These are phyloP conservation scores for Phytopythium aichiense DNA, from an alignment of 352 stramenopile genomes.

Conservation along the genomic window DNA sequence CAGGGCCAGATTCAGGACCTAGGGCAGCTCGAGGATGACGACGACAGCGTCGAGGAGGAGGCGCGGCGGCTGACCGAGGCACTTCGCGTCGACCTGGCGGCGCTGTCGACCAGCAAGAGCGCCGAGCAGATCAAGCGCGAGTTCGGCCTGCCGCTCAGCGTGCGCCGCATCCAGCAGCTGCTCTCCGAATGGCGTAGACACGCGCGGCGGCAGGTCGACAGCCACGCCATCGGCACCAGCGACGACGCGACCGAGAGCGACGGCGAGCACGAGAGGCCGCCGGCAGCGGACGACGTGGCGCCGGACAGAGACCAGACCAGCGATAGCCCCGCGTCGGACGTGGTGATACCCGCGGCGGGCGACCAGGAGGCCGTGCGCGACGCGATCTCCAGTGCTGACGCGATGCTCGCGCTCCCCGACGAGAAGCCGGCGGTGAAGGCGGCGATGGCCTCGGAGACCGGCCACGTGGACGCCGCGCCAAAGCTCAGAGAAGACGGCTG, in stretches of 20 bases:
- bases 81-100: background rate
- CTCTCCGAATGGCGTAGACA: slow-evolving; percentile 43
- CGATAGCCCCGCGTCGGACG: background rate
- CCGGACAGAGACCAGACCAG: background rate
- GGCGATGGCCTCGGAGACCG: background rate
- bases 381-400: slow-evolving; percentile 2
- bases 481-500: slow-evolving; percentile 1
- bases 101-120: slow-evolving; percentile 25
- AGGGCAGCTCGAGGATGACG: background rate
- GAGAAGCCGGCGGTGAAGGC: background rate
- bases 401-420: slow-evolving; percentile 1
- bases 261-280: background rate
- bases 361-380: background rate
- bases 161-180: slow-evolving; percentile 51
- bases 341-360: background rate
- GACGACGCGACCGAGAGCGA: background rate
- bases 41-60: background rate
- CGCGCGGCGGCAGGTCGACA: slow-evolving; percentile 26
- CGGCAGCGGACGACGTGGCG: background rate
- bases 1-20: background rate
- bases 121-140: slow-evolving; percentile 43
- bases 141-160: slow-evolving; percentile 47
- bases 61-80: background rate
- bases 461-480: background rate
- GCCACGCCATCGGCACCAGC: slow-evolving; percentile 4